Evolutionary conservation across 768 basidiomycete species (phyloP).

Genomic region (Leccinum subgranulosum): DNA sequence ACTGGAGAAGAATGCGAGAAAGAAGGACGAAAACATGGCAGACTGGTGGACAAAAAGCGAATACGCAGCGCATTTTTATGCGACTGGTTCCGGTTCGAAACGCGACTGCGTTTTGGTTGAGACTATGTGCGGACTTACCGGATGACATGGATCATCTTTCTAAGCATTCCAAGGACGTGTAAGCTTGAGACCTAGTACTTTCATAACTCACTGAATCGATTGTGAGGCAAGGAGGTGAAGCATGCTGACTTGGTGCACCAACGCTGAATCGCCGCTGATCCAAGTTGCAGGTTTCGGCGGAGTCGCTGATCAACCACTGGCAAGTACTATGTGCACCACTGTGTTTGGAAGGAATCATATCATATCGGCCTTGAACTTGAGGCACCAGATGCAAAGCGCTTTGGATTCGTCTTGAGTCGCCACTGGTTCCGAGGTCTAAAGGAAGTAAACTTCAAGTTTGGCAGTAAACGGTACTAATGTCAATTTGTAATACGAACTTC

Average conservation of each 20-base stretch:
- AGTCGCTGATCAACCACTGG: too few relatives aligned
- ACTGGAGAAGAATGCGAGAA: slow-evolving; percentile 11
- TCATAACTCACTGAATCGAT: background rate
- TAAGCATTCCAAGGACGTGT: background rate
- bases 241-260: background rate
- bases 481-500: too few relatives aligned
- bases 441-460: too few relatives aligned
- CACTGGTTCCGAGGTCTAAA: too few relatives aligned
- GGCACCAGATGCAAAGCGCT: too few relatives aligned
- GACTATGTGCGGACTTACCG: background rate
- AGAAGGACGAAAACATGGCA: slow-evolving; percentile 13
- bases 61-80: slow-evolving; percentile 4
- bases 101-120: slow-evolving; percentile 5
- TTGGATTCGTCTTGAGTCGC: too few relatives aligned
- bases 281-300: too few relatives aligned
- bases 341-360: too few relatives aligned
- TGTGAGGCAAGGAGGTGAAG: background rate
- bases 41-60: background rate
- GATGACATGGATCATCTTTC: background rate
- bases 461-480: too few relatives aligned
- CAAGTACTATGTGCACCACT: too few relatives aligned
- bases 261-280: too few relatives aligned
- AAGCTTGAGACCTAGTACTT: background rate
- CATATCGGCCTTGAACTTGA: too few relatives aligned
- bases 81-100: slow-evolving; percentile 6